phyloP scores from a whole-genome alignment of 176 grass and related monocot genomes.

The Bolboschoenus planiculmis region DNA sequence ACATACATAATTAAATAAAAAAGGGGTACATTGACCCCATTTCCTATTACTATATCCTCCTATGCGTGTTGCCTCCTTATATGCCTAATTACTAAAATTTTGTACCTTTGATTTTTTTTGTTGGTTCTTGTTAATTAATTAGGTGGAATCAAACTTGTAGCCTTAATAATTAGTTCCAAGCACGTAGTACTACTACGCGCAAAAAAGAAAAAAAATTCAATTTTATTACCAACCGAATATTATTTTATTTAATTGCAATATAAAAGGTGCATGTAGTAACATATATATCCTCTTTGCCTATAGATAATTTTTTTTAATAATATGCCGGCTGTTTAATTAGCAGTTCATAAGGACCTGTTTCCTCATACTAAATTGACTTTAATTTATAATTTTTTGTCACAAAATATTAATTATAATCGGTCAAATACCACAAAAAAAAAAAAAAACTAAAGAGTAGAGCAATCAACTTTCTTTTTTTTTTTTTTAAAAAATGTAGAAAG shows the following conservation, averaged over 20 bases:
- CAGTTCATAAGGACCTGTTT: background rate
- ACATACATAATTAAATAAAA: no score
- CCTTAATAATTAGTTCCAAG: slow-evolving; percentile 3
- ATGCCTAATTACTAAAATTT: background rate
- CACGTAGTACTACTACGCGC: no score
- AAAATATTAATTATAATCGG: background rate
- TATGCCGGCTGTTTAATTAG: background rate
- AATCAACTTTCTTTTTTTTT: background rate
- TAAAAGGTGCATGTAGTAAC: background rate
- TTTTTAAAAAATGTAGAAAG: background rate
- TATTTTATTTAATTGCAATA: slow-evolving; percentile 5
- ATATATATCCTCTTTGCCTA: background rate
- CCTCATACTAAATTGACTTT: background rate
- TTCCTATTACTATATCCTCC: no score
- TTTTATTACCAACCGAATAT: background rate
- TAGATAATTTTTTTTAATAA: background rate
- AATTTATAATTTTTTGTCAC: background rate
- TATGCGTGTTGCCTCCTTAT: no score
- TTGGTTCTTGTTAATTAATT: background rate
- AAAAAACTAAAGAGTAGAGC: background rate
- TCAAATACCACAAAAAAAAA: background rate
- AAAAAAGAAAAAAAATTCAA: no score
- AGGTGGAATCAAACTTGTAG: background rate
- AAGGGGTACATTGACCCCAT: no score
- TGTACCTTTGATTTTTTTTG: background rate